Evolutionary conservation across 768 basidiomycete species (phyloP), one percentile per base, ranked within the genome.

Genomic region (Kwoniella dendrophila): DNA sequence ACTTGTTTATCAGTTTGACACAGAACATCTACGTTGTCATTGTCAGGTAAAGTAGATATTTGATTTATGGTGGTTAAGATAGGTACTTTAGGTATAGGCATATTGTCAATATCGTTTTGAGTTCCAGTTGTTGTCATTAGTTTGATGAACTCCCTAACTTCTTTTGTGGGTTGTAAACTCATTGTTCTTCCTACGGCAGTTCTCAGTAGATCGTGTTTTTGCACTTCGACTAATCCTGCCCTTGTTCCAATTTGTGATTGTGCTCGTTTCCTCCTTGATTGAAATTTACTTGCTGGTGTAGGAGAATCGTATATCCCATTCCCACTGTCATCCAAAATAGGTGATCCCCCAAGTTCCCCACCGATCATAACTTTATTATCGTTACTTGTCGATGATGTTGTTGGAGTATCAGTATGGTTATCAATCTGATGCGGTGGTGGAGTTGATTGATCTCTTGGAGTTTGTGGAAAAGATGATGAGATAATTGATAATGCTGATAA

Each of bases 111-210:
- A 4, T 55, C 47, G 5, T 59, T 36, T 14, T 54, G 41, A 18
- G 47, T 50, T n/a, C n/a, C n/a, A n/a, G n/a, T n/a, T n/a, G n/a
- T n/a, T 30, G 53, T 59, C 55, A 62, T 60, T 34, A 30, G 45
- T 29, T 26, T 49, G 24, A 69, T 50, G 11, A 61, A 64, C 4
- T 38, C 36, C 11, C 56, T 33, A 12, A 63, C 64, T 26, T 65
- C 61, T 20, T 61, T 63, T 14, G 36, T 56, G 10, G 68, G 68
- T 27, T 65, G 68, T 8, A 69, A 30, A 24, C 47, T 53, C 68
- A 69, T 69, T 5, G 68, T 69, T 11, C 64, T 36, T 1, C 64
- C 68, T 5, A 69, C 68, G 1, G 68, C 68, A 6, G 64, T 69
- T 40, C 64, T 50, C n/a, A 63, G 22, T 10, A 65, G 41, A 43